Evolutionary conservation across 1,284 basidiomycete genomes (phyloP).

Genomic region (Trichosporon coremiiforme): DNA sequence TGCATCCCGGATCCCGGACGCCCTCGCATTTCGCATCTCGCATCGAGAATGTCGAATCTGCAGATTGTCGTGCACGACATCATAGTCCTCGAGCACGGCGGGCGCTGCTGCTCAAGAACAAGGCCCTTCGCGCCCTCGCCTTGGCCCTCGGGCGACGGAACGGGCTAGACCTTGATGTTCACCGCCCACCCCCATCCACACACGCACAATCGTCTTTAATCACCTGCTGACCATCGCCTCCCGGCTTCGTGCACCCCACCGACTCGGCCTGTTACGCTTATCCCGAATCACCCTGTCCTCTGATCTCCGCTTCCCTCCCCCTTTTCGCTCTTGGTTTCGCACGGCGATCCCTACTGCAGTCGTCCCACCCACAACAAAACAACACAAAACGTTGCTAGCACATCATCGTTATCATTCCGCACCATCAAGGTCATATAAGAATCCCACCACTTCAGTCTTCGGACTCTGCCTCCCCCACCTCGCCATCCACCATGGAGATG

Average conservation of each 20-base stretch:
- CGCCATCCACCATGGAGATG: slow-evolving; percentile 30
- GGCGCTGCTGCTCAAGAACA: not conserved
- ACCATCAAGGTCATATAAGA: not conserved
- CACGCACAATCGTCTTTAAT: slow-evolving; percentile 16
- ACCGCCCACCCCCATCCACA: slow-evolving; percentile 2
- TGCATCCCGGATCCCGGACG: not conserved
- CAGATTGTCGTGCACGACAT: not conserved
- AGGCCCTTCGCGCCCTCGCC: slow-evolving; percentile 1
- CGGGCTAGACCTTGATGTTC: not conserved
- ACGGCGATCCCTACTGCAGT: slow-evolving; percentile 15
- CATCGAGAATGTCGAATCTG: slow-evolving; percentile 6
- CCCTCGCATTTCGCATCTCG: slow-evolving; percentile 12
- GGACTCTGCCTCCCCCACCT: not conserved
- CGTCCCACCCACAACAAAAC: slow-evolving; percentile 20
- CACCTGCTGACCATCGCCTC: slow-evolving; percentile 14
- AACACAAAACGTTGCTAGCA: slow-evolving; percentile 4
- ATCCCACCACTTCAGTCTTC: not conserved
- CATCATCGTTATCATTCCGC: slow-evolving; percentile 12
- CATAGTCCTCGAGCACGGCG: not conserved
- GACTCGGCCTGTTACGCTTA: slow-evolving; percentile 3
- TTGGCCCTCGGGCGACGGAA: not conserved
- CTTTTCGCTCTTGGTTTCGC: slow-evolving; percentile 2
- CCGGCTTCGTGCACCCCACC: slow-evolving; percentile 2
- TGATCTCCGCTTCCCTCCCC: slow-evolving; percentile 5
- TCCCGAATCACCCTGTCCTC: slow-evolving; percentile 14